Evolutionary conservation across 345 rosid genomes (phyloP).

Genomic region (Hypericum perforatum): DNA sequence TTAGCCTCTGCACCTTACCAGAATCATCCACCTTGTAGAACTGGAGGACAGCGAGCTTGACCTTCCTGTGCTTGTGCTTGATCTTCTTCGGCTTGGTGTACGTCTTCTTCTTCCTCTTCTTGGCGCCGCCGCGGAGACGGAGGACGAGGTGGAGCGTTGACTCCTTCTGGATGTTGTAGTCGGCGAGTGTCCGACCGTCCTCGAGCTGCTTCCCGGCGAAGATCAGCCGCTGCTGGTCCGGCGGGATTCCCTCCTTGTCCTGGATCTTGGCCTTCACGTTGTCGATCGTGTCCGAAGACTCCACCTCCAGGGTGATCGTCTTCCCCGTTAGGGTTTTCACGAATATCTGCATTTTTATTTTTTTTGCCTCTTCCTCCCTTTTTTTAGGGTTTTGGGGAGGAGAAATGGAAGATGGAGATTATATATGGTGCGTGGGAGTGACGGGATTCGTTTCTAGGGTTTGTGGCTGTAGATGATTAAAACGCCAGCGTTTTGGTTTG

Average conservation of each 20-base stretch:
- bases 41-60: conserved; percentile 25
- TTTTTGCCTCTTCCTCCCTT: not conserved
- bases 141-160: conserved; percentile 24
- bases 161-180: conserved; percentile 29
- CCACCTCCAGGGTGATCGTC: conserved; percentile 26
- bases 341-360: conserved; percentile 20
- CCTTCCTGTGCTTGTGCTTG: conserved; percentile 29
- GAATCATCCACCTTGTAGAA: conserved; percentile 24
- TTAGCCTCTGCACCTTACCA: conserved; percentile 20
- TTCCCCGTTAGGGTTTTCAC: conserved; percentile 29
- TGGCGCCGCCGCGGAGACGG: conserved; percentile 25
- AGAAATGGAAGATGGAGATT: not conserved
- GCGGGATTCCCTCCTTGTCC: conserved; percentile 28
- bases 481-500: too few relatives aligned
- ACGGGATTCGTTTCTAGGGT: too few relatives aligned
- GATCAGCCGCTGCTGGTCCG: conserved; percentile 25
- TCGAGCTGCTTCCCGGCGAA: conserved; percentile 29
- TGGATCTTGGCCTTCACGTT: conserved; percentile 27
- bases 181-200: conserved; percentile 27
- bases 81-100: conserved; percentile 27
- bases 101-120: conserved; percentile 28
- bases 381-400: not conserved
- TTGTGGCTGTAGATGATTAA: too few relatives aligned
- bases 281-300: conserved; percentile 25
- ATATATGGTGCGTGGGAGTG: not conserved